Base-by-base conservation (phyloP, 129 eudicot species). In the Arctium minus region DNA sequence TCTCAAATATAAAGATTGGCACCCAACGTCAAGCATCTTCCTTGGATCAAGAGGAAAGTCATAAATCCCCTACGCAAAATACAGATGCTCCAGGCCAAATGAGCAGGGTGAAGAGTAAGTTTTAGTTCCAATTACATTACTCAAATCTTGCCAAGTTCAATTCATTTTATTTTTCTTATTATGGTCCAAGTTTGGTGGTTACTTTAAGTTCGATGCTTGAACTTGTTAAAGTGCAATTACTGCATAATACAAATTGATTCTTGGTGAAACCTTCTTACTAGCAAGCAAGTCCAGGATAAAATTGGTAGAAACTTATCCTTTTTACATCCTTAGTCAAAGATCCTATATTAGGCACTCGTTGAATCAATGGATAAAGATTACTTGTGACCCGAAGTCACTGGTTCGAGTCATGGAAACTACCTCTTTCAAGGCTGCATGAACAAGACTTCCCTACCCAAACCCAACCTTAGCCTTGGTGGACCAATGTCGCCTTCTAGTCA, bases 31-130 rank as follows among this genome's bases (percentile, higher is more conserved):
- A 85, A 84, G 74, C 73, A 83, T 74, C 91, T 33, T 65, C 82
- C 36, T 68, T 77, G 75, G 81, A 82, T 33, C 80, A 84, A 65
- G 92, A 79, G 86, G 92, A 85, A 74, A 36, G 22, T 65, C 89
- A 62, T 75, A 87, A 85, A 75, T 80, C 88, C 81, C 89, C 86
- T 50, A 77, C 80, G 7, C 85, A 73, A 42, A 88, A 82, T 64
- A 62, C 81, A 46, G 93, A 91, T 70, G 80, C 84, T 87, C 86
- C 60, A 27, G 76, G 68, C 62, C 92, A 87, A 87, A 84, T 70
- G 76, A 83, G 60, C 88, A 82, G 89, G 86, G 98, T 97, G 86
- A 88, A 93, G 87, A 77, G 86, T 81, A 74, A 70, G 68, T 69
- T 56, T 65, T 38, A n/a, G 3, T n/a, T 12, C 0, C 50, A 75